A percentile compares a stretch with the other conserved stretches of the same genome.
Evolutionary conservation across 2,329 filamentous ascomycete genomes (phyloP).

Genomic region (Pestalotiopsis sp.): DNA sequence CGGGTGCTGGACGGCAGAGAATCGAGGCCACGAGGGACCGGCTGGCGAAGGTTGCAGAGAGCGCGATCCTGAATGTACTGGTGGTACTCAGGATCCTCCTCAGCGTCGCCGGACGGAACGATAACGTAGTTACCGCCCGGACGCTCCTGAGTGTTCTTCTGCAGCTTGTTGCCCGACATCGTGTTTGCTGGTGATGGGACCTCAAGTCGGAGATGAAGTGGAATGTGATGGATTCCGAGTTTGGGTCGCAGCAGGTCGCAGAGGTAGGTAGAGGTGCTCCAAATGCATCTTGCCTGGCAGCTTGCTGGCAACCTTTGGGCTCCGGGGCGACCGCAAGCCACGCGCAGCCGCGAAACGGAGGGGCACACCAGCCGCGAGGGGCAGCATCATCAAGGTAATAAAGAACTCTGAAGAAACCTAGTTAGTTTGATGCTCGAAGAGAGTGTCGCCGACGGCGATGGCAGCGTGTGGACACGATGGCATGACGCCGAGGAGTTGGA

Average conservation of each 20-base stretch:
- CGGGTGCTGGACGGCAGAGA: not conserved
- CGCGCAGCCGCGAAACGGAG: not conserved
- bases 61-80: not conserved
- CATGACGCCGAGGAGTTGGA: constrained; percentile 30
- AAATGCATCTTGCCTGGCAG: not conserved
- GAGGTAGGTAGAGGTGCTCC: not conserved
- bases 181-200: not conserved
- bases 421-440: not conserved
- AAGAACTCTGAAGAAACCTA: constrained; percentile 3
- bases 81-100: not conserved
- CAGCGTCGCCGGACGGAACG: not conserved
- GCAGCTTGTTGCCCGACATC: not conserved
- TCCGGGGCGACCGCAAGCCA: constrained; percentile 5
- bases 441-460: not conserved
- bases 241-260: not conserved
- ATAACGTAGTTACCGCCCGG: not conserved
- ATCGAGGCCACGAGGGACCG: not conserved
- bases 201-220: not conserved
- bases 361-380: constrained; percentile 9
- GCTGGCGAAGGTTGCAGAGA: not conserved
- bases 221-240: not conserved
- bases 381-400: not conserved
- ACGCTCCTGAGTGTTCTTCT: not conserved
- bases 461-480: not conserved
- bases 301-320: not conserved